phyloP scores from a whole-genome alignment of 306 rosid genomes.

The Styphnolobium japonicum region DNA sequence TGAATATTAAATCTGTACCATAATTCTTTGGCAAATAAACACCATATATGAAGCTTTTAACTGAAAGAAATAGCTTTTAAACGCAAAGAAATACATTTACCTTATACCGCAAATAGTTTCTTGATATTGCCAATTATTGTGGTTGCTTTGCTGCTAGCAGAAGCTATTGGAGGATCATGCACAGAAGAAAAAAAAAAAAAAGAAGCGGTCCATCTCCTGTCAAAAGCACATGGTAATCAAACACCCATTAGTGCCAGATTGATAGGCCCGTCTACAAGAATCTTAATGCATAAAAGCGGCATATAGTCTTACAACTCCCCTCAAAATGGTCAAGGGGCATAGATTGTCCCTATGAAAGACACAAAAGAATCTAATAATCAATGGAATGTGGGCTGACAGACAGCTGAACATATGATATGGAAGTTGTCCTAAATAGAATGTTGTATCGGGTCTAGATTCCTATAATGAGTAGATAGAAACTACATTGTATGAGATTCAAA shows the following conservation, averaged over 20 bases:
- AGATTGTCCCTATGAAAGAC: background rate
- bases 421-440: background rate
- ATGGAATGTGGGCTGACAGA: background rate
- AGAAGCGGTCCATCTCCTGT: slow-evolving; percentile 21
- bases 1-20: background rate
- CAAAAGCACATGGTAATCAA: slow-evolving; percentile 33
- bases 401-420: background rate
- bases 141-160: slow-evolving; percentile 23
- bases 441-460: slow-evolving; percentile 27
- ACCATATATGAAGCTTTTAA: slow-evolving; percentile 2
- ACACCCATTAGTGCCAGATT: slow-evolving; percentile 25
- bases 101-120: background rate
- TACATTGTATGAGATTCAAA: background rate
- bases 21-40: background rate
- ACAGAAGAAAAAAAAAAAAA: background rate
- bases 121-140: slow-evolving; percentile 21
- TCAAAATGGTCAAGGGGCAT: background rate
- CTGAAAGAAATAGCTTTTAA: background rate
- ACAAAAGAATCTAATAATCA: slow-evolving; percentile 8
- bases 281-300: slow-evolving; percentile 12
- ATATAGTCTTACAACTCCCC: background rate
- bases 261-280: slow-evolving; percentile 25
- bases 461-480: slow-evolving; percentile 10
- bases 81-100: background rate
- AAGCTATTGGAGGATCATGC: slow-evolving; percentile 26